A percentile compares a stretch with the other conserved stretches of the same genome.
phyloP scores from a whole-genome alignment of 2,329 filamentous ascomycete genomes.

The Trichoderma sp. region DNA sequence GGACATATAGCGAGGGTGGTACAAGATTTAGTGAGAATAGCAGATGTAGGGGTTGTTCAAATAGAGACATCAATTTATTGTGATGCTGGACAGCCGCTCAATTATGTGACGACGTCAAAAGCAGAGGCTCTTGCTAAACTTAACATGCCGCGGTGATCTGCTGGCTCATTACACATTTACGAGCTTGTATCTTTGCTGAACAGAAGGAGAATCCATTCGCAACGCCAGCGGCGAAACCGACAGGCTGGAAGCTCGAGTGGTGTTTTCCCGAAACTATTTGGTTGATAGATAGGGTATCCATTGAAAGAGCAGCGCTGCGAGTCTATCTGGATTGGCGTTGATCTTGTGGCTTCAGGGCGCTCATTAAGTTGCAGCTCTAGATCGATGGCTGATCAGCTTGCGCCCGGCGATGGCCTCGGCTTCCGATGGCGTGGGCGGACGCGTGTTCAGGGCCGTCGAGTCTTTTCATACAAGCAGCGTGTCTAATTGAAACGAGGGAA shows the following conservation, averaged over 20 bases:
- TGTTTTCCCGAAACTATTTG: not conserved
- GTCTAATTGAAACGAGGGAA: not conserved
- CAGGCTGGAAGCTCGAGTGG: not conserved
- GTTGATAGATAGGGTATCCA: too few relatives aligned
- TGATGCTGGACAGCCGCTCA: too few relatives aligned
- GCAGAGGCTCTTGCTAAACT: not conserved
- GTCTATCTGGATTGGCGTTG: too few relatives aligned
- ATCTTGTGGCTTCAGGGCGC: too few relatives aligned
- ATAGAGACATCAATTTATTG: too few relatives aligned
- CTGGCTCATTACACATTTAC: not conserved
- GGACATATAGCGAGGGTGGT: too few relatives aligned
- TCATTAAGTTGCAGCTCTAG: too few relatives aligned
- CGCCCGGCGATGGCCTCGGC: slow-evolving; percentile 1
- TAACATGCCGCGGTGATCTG: not conserved
- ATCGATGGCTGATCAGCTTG: slow-evolving; percentile 12
- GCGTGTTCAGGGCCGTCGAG: not conserved
- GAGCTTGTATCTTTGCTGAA: not conserved
- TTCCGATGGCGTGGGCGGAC: not conserved
- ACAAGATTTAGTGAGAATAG: not conserved
- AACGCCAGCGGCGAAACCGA: not conserved
- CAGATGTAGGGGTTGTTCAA: not conserved
- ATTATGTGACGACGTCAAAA: too few relatives aligned
- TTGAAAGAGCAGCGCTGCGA: too few relatives aligned
- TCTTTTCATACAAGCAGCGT: not conserved
- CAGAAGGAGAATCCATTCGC: not conserved